Percentiles rank a stretch among this genome's conserved stretches.
These are phyloP conservation scores for Trichosporon sp. DNA, from an alignment of 1,284 basidiomycete genomes.

Conservation along the genomic window DNA sequence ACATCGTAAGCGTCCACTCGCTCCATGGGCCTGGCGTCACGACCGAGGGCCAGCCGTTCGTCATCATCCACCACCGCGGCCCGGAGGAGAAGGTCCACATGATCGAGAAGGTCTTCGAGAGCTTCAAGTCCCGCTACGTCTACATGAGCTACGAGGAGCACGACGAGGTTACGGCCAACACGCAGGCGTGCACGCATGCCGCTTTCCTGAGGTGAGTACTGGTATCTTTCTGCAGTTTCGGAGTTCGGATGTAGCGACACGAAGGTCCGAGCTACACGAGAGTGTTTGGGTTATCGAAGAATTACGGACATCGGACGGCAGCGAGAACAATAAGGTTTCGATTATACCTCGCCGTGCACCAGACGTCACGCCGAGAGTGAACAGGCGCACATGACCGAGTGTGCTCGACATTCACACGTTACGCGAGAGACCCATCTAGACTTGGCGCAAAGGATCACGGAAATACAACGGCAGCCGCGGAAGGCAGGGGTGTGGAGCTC, in stretches of 20 bases:
- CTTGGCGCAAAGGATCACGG: not conserved
- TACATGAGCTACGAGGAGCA: conserved; percentile 95
- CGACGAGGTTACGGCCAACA: conserved; percentile 94
- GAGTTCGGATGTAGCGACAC: not conserved
- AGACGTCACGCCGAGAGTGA: not conserved
- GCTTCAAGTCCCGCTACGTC: conserved; percentile 85
- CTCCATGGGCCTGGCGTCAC: conserved; percentile 91
- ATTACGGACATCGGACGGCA: too few species aligned
- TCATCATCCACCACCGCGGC: conserved; percentile 86
- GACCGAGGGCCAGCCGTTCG: conserved; percentile 87
- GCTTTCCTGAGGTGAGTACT: conserved; percentile 82
- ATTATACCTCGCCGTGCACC: not conserved
- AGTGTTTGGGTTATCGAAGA: too few species aligned
- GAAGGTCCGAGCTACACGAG: not conserved
- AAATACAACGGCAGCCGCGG: not conserved
- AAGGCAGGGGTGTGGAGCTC: not conserved
- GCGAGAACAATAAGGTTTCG: conserved; percentile 2
- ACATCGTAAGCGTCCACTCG: conserved; percentile 92
- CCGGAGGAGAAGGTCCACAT: conserved; percentile 71
- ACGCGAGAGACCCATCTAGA: not conserved
- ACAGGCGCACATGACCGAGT: not conserved
- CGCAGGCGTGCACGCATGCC: conserved; percentile 96
- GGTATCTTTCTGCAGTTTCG: not conserved
- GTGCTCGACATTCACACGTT: not conserved
- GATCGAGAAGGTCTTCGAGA: conserved; percentile 80